Percentiles rank a stretch among this genome's conserved stretches.
Conservation (phyloP, 139 green algal genomes). For the Eudorina sp. region DNA sequence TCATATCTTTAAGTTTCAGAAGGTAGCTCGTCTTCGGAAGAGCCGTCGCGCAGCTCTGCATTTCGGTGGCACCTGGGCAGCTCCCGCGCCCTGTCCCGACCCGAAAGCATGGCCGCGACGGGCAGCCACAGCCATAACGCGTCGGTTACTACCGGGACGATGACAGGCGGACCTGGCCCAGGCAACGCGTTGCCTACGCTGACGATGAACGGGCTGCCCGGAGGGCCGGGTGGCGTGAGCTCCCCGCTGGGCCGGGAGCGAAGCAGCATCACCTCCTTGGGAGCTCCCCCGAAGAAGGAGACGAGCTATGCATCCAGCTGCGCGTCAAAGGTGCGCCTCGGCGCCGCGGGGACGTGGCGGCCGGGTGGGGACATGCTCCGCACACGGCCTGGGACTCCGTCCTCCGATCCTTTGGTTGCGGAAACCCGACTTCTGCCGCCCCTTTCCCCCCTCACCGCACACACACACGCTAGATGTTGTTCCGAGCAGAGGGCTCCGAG, state of each 20-base stretch:
- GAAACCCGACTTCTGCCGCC: too few species aligned
- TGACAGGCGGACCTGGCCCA: background rate
- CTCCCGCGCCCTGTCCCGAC: too few species aligned
- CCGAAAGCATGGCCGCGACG: background rate
- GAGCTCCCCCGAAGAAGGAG: background rate
- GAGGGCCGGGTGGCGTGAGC: background rate
- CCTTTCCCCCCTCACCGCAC: too few species aligned
- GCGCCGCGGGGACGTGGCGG: too few species aligned
- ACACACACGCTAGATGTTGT: too few species aligned
- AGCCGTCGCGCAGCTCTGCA: too few species aligned
- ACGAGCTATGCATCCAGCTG: constrained; percentile 29
- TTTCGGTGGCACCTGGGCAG: background rate
- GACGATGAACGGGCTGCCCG: background rate
- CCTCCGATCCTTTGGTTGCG: too few species aligned
- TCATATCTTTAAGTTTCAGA: too few species aligned
- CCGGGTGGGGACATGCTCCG: too few species aligned
- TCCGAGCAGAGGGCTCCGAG: too few species aligned
- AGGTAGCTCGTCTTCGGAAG: too few species aligned
- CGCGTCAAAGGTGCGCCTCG: constrained; percentile 23
- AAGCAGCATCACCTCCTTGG: background rate
- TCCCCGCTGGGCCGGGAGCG: constrained; percentile 3
- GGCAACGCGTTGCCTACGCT: background rate
- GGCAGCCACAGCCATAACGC: background rate
- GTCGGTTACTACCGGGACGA: background rate
- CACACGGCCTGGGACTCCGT: too few species aligned